Conservation (phyloP, 2,329 filamentous ascomycete species). For the Alternaria hordeiaustralica region DNA sequence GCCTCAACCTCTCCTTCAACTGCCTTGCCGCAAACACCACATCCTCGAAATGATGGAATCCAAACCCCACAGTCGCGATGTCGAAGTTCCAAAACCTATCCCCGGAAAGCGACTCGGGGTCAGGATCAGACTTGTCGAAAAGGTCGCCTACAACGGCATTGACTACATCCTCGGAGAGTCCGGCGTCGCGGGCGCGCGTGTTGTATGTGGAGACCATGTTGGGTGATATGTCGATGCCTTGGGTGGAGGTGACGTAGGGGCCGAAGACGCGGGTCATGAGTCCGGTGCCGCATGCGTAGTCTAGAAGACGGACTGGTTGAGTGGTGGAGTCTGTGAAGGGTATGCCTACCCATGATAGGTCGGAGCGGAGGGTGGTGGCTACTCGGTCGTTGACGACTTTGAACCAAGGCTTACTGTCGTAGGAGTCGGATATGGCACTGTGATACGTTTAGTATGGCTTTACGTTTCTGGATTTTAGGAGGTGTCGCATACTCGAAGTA, state of each 20-base stretch:
- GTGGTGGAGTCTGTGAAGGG: conserved; percentile 54
- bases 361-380: conserved; percentile 60
- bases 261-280: conserved; percentile 59
- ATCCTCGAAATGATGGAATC: conserved; percentile 62
- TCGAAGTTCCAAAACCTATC: conserved; percentile 51
- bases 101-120: conserved; percentile 27
- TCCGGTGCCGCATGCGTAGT: background rate
- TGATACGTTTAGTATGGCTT: background rate
- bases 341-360: conserved; percentile 67
- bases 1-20: conserved; percentile 67
- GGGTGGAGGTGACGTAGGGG: conserved; percentile 66
- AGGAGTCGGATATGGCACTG: conserved; percentile 61
- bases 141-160: conserved; percentile 46
- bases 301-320: conserved; percentile 46
- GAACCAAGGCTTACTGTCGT: conserved; percentile 62
- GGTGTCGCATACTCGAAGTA: conserved; percentile 41
- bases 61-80: conserved; percentile 51
- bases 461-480: too few relatives aligned
- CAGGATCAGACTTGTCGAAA: conserved; percentile 33
- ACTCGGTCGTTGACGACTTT: conserved; percentile 61
- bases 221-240: conserved; percentile 74
- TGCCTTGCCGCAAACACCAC: conserved; percentile 65
- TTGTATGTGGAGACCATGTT: conserved; percentile 76
- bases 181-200: conserved; percentile 52
- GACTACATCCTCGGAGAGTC: conserved; percentile 24